Conservation (phyloP, 805 yeast genomes). For the Cyberlindnera maclurae region DNA sequence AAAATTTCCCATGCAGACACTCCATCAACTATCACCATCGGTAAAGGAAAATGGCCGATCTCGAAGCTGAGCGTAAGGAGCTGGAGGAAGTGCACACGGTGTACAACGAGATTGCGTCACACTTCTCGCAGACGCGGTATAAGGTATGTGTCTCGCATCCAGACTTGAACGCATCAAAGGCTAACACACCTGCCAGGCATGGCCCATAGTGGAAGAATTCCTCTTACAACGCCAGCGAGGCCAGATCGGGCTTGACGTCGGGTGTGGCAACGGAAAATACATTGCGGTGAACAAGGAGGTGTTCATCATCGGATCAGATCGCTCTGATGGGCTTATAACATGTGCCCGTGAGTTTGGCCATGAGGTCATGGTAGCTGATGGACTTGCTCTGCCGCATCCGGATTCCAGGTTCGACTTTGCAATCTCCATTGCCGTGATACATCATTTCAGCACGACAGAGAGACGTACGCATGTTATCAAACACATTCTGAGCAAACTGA, state of each 20-base stretch:
- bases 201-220: conserved; percentile 89
- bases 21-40: too few species aligned
- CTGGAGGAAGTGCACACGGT: conserved; percentile 81
- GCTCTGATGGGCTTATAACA: conserved; percentile 59
- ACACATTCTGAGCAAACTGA: conserved; percentile 57
- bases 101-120: conserved; percentile 86
- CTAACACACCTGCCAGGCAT: conserved; percentile 42
- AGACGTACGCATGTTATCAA: conserved; percentile 71
- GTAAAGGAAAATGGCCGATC: neutral
- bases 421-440: conserved; percentile 90
- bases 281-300: conserved; percentile 62
- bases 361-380: conserved; percentile 78
- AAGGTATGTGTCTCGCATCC: conserved; percentile 28
- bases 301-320: conserved; percentile 65
- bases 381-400: conserved; percentile 55
- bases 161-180: too few species aligned
- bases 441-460: conserved; percentile 83
- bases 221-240: conserved; percentile 42
- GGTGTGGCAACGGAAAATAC: conserved; percentile 97
- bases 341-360: conserved; percentile 47
- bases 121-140: conserved; percentile 89
- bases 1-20: too few species aligned
- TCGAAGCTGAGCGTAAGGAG: conserved; percentile 54
- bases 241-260: conserved; percentile 82
- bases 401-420: conserved; percentile 61